Evolutionary conservation across 495 filamentous ascomycete genomes (phyloP), one percentile per base, ranked within the genome.

Genomic region (Hypoxylon perforatum): DNA sequence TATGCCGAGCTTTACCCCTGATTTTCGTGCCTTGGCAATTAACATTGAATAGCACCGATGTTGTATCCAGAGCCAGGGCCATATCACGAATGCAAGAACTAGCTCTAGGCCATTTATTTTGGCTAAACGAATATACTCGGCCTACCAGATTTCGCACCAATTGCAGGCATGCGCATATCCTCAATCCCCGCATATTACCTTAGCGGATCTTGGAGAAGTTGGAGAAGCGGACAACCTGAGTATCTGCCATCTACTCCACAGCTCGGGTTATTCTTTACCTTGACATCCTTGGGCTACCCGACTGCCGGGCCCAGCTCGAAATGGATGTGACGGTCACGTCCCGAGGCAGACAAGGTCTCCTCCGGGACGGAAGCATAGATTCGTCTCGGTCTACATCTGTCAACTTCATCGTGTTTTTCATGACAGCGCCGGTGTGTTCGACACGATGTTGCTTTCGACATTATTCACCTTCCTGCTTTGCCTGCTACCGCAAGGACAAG

Each of bases 191-290:
- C 48, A 23, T 47, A 46, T 53, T 46, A 14, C 36, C 17, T 3
- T 14, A 35, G 18, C 15, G 46, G 49, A 58, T 48, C 55, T 58
- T 33, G 62, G 61, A 56, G 23, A 41, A 50, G 42, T 63, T 49
- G 60, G 51, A 35, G 51, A 63, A 63, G 60, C 60, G 50, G 50
- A 63, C 51, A 50, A 63, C 42, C 21, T 39, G 22, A 1, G 35
- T 39, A 48, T 41, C 36, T 55, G 7, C 11, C 25, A 17, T 0
- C 39, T 46, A 53, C 58, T 61, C 58, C 58, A 39, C 49, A 62
- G 28, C 42, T 62, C 59, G 59, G 59, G 41, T 15, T 49, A 62
- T 62, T 48, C 18, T 55, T 45, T 44, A 52, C 25, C 61, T 63
- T 25, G 45, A 56, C 23, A 25, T 21, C 17, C 28, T 39, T 18